Conservation (phyloP, 345 rosid genomes). For the Salix dunnii region DNA sequence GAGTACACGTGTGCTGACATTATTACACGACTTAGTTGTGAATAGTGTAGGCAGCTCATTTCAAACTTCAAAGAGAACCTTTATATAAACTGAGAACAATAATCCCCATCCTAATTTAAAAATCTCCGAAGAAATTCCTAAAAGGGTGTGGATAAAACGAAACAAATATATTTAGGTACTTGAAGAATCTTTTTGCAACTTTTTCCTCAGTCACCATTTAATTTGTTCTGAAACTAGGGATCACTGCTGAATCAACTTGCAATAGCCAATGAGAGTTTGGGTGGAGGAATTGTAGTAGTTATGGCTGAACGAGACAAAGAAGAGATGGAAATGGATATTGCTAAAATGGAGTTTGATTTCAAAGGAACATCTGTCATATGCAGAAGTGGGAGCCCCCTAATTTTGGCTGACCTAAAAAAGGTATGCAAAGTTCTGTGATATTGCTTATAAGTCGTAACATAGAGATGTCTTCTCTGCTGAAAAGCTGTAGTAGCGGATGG, state of each 20-base stretch:
- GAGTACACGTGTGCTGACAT: not conserved
- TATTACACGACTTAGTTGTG: not conserved
- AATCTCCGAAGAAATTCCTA: not conserved
- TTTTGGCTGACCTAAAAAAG: conserved; percentile 69
- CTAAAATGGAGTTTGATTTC: conserved; percentile 74
- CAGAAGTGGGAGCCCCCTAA: conserved; percentile 73
- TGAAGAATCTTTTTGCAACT: not conserved
- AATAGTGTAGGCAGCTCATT: not conserved
- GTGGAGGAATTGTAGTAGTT: conserved; percentile 70
- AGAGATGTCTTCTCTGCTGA: not conserved
- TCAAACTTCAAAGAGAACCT: not conserved
- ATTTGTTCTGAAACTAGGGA: conserved; percentile 41
- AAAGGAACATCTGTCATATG: conserved; percentile 68
- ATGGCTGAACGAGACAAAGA: conserved; percentile 79
- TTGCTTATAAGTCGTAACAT: conserved; percentile 7
- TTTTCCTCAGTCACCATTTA: conserved; percentile 4
- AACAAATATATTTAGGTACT: not conserved
- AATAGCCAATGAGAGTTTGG: conserved; percentile 71
- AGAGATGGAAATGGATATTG: conserved; percentile 79
- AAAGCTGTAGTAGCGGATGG: not conserved
- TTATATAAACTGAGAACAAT: not conserved
- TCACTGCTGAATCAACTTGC: conserved; percentile 64
- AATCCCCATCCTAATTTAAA: not conserved
- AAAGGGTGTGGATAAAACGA: not conserved
- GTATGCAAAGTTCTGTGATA: conserved; percentile 19